A percentile compares a stretch with the other conserved stretches of the same genome.
phyloP scores from a whole-genome alignment of 1,139 yeast genomes.

The Candida sp. region DNA sequence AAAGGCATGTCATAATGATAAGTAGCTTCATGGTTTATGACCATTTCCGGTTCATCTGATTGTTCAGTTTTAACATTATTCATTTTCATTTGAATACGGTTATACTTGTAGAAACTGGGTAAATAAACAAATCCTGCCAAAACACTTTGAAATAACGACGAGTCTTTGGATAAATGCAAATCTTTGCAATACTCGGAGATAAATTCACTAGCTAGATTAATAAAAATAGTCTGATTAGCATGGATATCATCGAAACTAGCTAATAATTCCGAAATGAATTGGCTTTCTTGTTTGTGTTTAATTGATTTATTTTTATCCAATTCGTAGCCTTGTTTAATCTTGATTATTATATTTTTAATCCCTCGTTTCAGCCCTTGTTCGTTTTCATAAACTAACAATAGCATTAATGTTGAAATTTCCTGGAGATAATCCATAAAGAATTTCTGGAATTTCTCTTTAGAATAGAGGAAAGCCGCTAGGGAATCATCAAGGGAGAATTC shows the following conservation, averaged over 20 bases:
- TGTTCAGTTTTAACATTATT: slow-evolving; percentile 15
- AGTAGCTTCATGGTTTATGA: slow-evolving; percentile 15
- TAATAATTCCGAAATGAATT: slow-evolving; percentile 41
- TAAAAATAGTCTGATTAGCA: slow-evolving; percentile 26
- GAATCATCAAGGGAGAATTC: slow-evolving; percentile 21
- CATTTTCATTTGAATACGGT: slow-evolving; percentile 38
- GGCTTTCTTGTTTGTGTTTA: slow-evolving; percentile 19
- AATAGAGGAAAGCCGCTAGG: slow-evolving; percentile 51
- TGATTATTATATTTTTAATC: slow-evolving; percentile 20
- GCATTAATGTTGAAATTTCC: slow-evolving; percentile 54
- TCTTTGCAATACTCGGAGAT: slow-evolving; percentile 66
- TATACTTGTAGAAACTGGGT: slow-evolving; percentile 69
- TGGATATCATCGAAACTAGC: slow-evolving; percentile 38
- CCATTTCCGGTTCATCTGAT: slow-evolving; percentile 1
- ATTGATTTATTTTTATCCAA: slow-evolving; percentile 14
- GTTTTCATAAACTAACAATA: slow-evolving; percentile 38
- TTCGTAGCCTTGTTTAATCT: slow-evolving; percentile 23
- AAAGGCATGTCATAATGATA: slow-evolving; percentile 39
- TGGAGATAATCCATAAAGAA: slow-evolving; percentile 35
- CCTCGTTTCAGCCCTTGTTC: slow-evolving; percentile 16
- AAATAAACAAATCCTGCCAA: slow-evolving; percentile 71
- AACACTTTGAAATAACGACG: slow-evolving; percentile 65
- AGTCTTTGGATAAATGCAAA: slow-evolving; percentile 62
- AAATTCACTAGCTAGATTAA: slow-evolving; percentile 46
- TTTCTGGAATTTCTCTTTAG: slow-evolving; percentile 48